Percentiles rank a stretch among this genome's conserved stretches.
phyloP scores from a whole-genome alignment of 2,329 filamentous ascomycete species.

The Pseudogymnoascus sp. region DNA sequence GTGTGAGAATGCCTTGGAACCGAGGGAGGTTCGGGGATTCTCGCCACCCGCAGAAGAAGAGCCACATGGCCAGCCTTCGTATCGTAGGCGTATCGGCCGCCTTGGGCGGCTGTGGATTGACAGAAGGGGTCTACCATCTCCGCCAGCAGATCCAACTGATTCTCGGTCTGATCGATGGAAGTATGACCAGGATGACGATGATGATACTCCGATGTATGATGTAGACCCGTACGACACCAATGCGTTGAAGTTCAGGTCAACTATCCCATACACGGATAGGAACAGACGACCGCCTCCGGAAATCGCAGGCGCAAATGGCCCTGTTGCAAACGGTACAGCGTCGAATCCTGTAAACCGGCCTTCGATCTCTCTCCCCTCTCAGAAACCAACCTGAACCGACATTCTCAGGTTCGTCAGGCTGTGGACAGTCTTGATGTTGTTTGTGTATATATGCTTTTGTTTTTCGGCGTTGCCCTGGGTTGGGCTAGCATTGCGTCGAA shows the following conservation, averaged over 20 bases:
- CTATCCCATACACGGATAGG: conserved; percentile 22
- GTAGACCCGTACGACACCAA: conserved; percentile 61
- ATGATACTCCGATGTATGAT: conserved; percentile 64
- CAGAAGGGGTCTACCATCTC: conserved; percentile 58
- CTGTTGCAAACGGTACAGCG: conserved; percentile 14
- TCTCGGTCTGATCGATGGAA: conserved; percentile 63
- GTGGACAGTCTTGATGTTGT: not conserved
- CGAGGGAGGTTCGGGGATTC: conserved; percentile 20
- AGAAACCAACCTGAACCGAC: conserved; percentile 9
- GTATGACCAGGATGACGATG: conserved; percentile 77
- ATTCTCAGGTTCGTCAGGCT: conserved; percentile 5
- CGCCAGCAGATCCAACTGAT: conserved; percentile 38
- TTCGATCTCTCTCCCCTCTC: conserved; percentile 7
- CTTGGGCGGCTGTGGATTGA: conserved; percentile 83
- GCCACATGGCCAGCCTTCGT: conserved; percentile 45
- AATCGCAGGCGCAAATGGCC: conserved; percentile 18
- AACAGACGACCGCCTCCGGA: conserved; percentile 20
- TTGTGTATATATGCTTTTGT: conserved; percentile 11
- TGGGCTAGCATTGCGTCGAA: conserved; percentile 23
- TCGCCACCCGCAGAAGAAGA: conserved; percentile 27
- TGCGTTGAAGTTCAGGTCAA: conserved; percentile 51
- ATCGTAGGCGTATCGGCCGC: conserved; percentile 75
- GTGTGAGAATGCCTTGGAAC: conserved; percentile 27
- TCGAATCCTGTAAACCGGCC: conserved; percentile 15
- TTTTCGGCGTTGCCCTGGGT: conserved; percentile 25